Percentiles rank a stretch among this genome's conserved stretches.
Evolutionary conservation across 1,284 basidiomycete species (phyloP).

Genomic region (Phellinidium pouzarii): DNA sequence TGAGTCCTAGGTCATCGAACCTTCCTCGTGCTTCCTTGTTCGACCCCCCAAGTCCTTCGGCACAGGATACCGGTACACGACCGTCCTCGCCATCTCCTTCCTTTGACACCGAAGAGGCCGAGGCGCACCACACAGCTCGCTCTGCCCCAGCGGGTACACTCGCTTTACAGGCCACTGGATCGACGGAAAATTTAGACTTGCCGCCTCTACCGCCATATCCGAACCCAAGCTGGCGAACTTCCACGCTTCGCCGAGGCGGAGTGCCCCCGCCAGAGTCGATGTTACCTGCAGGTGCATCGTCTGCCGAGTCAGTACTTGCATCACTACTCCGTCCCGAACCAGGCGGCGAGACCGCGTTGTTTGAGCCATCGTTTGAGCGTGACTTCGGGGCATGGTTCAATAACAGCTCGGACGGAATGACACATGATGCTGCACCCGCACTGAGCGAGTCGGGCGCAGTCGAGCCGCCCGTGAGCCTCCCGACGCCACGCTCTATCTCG

Average conservation of each 20-base stretch:
- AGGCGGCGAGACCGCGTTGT: neutral
- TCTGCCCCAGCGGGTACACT: neutral
- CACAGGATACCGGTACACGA: neutral
- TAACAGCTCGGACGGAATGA: neutral
- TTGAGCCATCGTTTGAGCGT: neutral
- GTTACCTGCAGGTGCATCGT: slow-evolving; percentile 21
- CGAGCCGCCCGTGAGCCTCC: slow-evolving; percentile 11
- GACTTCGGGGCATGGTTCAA: slow-evolving; percentile 3
- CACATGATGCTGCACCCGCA: neutral
- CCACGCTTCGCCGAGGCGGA: slow-evolving; percentile 53
- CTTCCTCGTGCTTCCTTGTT: slow-evolving; percentile 13
- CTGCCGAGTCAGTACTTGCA: neutral
- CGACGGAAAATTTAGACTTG: neutral
- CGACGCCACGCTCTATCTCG: slow-evolving; percentile 15
- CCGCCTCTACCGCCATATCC: neutral
- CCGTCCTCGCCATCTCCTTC: slow-evolving; percentile 4
- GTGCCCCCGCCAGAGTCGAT: slow-evolving; percentile 53
- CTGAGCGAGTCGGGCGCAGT: neutral
- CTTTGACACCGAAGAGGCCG: slow-evolving; percentile 1
- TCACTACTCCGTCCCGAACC: slow-evolving; percentile 1
- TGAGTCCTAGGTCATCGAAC: neutral
- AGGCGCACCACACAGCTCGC: neutral
- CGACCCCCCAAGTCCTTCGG: slow-evolving; percentile 13
- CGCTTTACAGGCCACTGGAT: neutral
- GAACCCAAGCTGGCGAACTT: slow-evolving; percentile 20